Percentiles rank a stretch among this genome's conserved stretches.
phyloP scores from a whole-genome alignment of 805 yeast species.

The Kodamaea laetipori region DNA sequence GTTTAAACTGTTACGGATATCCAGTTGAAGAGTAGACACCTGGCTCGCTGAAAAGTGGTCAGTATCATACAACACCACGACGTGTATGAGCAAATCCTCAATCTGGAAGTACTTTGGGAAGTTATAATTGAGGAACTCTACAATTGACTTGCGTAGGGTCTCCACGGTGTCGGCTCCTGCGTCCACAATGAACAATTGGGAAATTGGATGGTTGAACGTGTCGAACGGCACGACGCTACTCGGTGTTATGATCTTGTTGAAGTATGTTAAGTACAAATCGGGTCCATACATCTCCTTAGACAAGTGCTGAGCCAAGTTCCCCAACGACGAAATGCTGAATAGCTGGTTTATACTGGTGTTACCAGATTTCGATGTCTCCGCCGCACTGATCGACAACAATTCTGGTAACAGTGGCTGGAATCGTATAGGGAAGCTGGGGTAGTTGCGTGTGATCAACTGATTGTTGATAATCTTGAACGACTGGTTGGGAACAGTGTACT shows the following conservation, averaged over 20 bases:
- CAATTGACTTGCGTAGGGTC: conserved; percentile 58
- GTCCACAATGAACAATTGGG: conserved; percentile 69
- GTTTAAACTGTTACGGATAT: conserved; percentile 28
- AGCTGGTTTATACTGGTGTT: conserved; percentile 22
- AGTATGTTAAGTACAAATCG: conserved; percentile 55
- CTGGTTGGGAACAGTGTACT: conserved; percentile 42
- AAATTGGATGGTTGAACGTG: conserved; percentile 82
- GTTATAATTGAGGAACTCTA: conserved; percentile 49
- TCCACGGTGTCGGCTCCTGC: conserved; percentile 51
- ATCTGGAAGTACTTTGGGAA: conserved; percentile 67
- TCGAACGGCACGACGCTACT: conserved; percentile 73
- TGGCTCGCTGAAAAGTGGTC: conserved; percentile 26
- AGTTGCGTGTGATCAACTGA: conserved; percentile 49
- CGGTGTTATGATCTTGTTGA: conserved; percentile 60
- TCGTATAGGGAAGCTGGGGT: conserved; percentile 58
- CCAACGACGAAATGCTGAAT: conserved; percentile 43
- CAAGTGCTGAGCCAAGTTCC: conserved; percentile 26
- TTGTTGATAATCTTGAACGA: conserved; percentile 52
- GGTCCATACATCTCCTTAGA: conserved; percentile 16
- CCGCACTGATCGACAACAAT: conserved; percentile 31
- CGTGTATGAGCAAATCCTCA: conserved; percentile 57
- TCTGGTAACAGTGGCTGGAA: conserved; percentile 50
- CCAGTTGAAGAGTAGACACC: conserved; percentile 31
- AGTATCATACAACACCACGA: conserved; percentile 34
- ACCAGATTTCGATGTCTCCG: conserved; percentile 4